A percentile compares a stretch with the other conserved stretches of the same genome.
Conservation (phyloP, 1,284 basidiomycete species). For the Heterobasidion occidentale region DNA sequence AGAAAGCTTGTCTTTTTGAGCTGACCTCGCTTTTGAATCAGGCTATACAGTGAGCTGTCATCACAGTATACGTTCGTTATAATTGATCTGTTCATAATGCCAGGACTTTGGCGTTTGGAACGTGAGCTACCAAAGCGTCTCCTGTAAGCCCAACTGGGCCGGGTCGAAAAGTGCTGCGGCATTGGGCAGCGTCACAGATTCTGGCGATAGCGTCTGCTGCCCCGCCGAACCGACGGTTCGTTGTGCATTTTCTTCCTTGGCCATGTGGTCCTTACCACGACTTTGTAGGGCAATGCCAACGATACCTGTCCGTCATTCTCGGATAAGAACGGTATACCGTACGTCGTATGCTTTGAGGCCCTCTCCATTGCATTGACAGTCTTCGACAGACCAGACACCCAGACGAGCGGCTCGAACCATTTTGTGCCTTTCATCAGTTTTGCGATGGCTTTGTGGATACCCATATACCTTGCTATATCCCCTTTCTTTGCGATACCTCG, state of each 20-base stretch:
- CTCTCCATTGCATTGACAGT: not conserved
- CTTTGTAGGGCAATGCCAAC: slow-evolving; percentile 35
- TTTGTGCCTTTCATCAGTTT: slow-evolving; percentile 1
- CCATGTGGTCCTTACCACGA: not conserved
- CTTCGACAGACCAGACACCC: not conserved
- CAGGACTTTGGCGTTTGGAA: slow-evolving; percentile 84
- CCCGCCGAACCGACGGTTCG: slow-evolving; percentile 54
- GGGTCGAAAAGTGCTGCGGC: slow-evolving; percentile 52
- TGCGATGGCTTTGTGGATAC: slow-evolving; percentile 31
- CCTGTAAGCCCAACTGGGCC: slow-evolving; percentile 52
- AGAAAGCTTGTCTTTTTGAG: too few relatives aligned
- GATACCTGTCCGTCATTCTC: slow-evolving; percentile 67
- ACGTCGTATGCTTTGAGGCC: slow-evolving; percentile 19
- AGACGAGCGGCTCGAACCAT: not conserved
- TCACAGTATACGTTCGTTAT: not conserved
- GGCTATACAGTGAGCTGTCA: slow-evolving; percentile 32
- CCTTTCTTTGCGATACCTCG: not conserved
- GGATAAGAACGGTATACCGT: slow-evolving; percentile 60
- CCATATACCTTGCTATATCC: not conserved
- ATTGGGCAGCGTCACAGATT: slow-evolving; percentile 50
- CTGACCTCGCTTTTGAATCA: slow-evolving; percentile 11
- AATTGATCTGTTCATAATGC: not conserved
- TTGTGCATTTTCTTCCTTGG: not conserved
- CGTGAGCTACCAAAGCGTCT: slow-evolving; percentile 53
- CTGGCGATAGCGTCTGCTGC: slow-evolving; percentile 59